Evolutionary conservation across 768 basidiomycete genomes (phyloP).

Genomic region (Melanogaster broomeanus): DNA sequence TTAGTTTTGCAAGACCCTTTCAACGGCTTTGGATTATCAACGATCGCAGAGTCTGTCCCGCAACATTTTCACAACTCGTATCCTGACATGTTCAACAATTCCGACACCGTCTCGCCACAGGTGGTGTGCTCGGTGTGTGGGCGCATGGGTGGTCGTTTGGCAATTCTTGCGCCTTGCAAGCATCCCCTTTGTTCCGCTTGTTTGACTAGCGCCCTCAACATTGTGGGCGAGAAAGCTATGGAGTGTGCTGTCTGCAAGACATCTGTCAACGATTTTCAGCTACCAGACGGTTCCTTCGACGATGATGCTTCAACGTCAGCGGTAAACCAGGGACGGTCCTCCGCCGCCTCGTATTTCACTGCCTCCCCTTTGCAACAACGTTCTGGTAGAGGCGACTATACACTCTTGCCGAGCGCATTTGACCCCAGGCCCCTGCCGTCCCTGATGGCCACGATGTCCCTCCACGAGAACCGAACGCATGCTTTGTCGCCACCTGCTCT

Average conservation of each 20-base stretch:
- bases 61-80: constrained; percentile 22
- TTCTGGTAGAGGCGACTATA: constrained; percentile 23
- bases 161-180: constrained; percentile 70
- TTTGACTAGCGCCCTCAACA: constrained; percentile 83
- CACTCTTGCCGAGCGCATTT: constrained; percentile 30
- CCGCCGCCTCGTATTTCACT: constrained; percentile 11
- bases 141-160: constrained; percentile 47
- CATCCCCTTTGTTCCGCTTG: constrained; percentile 81
- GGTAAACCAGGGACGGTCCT: constrained; percentile 10
- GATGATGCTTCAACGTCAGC: constrained; percentile 25
- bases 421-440: constrained; percentile 28
- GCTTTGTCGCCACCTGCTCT: constrained; percentile 13
- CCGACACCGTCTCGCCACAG: constrained; percentile 13
- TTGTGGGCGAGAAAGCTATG: constrained; percentile 89
- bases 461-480: constrained; percentile 23
- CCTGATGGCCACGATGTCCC: constrained; percentile 34
- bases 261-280: constrained; percentile 68
- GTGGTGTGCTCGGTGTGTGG: constrained; percentile 67
- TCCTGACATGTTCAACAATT: constrained; percentile 24
- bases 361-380: constrained; percentile 27
- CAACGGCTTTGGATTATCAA: constrained; percentile 34
- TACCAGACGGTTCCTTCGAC: constrained; percentile 34
- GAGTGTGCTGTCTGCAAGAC: constrained; percentile 78
- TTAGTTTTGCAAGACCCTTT: constrained; percentile 47
- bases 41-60: constrained; percentile 30